Percentiles rank a stretch among this genome's conserved stretches.
Evolutionary conservation across 176 grass and related monocot species (phyloP).

Genomic region (Aegilops umbellulata): DNA sequence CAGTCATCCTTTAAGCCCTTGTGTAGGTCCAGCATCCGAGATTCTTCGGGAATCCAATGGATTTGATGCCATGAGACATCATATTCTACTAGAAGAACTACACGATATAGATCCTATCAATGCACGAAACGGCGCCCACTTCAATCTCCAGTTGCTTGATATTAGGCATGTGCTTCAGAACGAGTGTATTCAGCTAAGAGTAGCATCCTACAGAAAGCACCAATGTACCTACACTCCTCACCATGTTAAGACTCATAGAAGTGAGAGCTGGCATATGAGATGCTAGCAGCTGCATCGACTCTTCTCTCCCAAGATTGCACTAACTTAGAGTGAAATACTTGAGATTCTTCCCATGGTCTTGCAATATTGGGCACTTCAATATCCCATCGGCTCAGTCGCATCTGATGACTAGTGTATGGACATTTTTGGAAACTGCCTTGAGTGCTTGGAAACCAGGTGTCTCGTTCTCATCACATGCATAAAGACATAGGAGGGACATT

Average conservation of each 20-base stretch:
- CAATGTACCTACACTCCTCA: no score
- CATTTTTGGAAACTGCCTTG: background rate
- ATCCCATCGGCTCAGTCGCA: background rate
- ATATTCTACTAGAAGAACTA: background rate
- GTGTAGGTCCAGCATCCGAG: no score
- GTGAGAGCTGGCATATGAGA: background rate
- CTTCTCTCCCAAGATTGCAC: background rate
- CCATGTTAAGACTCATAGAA: no score
- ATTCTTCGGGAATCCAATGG: background rate
- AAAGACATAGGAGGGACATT: background rate
- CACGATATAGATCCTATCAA: no score
- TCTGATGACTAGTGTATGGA: background rate
- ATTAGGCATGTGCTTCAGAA: no score
- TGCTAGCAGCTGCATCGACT: background rate
- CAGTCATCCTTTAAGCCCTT: no score
- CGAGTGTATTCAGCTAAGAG: no score
- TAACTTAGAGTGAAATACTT: background rate
- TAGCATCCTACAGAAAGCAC: no score
- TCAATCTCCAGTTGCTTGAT: no score
- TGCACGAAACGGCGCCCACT: no score
- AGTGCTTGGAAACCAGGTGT: background rate
- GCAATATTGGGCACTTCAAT: constrained; percentile 15
- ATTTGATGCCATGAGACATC: background rate
- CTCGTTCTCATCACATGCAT: constrained; percentile 23
- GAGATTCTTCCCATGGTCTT: background rate